phyloP scores from a whole-genome alignment of 495 filamentous ascomycete genomes.

The Durotheca rogersii region DNA sequence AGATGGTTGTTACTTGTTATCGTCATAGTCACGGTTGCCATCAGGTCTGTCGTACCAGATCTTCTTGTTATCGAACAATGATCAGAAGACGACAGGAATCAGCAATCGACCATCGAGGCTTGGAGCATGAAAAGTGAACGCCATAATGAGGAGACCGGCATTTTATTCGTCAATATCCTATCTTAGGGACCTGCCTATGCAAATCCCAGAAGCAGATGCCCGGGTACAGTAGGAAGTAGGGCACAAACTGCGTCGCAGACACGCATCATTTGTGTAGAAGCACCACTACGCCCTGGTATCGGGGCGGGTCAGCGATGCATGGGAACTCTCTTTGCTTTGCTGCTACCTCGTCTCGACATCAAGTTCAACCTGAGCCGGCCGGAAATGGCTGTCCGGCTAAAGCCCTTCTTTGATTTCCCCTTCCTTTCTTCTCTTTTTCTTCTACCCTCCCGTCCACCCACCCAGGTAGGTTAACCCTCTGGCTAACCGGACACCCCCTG shows the following conservation, averaged over 20 bases:
- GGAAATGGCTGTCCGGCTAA: not conserved
- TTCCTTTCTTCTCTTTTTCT: conserved; percentile 4
- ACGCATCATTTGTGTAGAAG: too few relatives aligned
- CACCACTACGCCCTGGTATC: too few relatives aligned
- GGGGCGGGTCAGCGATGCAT: too few relatives aligned
- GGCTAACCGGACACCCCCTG: conserved; percentile 27
- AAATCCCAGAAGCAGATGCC: too few relatives aligned
- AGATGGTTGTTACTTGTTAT: too few relatives aligned
- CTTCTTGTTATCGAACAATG: conserved; percentile 9
- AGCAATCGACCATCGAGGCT: not conserved
- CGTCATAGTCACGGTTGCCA: too few relatives aligned
- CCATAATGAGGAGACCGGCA: not conserved
- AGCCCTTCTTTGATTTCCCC: conserved; percentile 8
- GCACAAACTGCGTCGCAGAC: too few relatives aligned
- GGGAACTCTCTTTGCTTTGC: too few relatives aligned
- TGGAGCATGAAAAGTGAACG: not conserved
- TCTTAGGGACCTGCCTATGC: too few relatives aligned
- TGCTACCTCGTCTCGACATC: too few relatives aligned
- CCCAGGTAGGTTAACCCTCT: conserved; percentile 36
- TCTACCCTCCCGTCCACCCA: conserved; percentile 1
- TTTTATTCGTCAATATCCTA: too few relatives aligned
- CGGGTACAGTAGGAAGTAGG: too few relatives aligned
- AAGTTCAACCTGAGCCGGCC: not conserved
- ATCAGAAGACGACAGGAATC: not conserved
- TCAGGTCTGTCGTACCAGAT: conserved; percentile 18